phyloP scores from a whole-genome alignment of 2,329 filamentous ascomycete genomes.

The Ascochyta fabae region DNA sequence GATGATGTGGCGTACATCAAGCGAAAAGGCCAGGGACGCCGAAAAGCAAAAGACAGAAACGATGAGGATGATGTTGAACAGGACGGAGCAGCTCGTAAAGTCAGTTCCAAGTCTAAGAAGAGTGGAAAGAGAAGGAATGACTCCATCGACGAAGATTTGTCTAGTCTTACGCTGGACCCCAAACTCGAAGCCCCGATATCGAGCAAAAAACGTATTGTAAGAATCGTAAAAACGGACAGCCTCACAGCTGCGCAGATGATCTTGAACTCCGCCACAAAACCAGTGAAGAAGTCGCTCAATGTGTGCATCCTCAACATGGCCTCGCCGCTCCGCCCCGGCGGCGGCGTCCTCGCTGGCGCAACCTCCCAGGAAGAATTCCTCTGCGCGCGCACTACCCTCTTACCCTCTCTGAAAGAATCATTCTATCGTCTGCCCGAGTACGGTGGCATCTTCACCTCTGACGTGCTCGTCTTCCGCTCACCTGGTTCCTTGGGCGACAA shows the following conservation, averaged over 20 bases:
- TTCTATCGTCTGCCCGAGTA: constrained; percentile 67
- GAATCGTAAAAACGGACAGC: constrained; percentile 59
- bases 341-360: constrained; percentile 66
- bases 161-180: constrained; percentile 18
- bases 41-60: constrained; percentile 30
- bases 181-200: not conserved
- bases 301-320: constrained; percentile 69
- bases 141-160: constrained; percentile 19
- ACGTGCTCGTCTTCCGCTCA: constrained; percentile 65
- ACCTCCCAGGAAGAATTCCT: constrained; percentile 68
- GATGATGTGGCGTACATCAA: constrained; percentile 35
- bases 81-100: constrained; percentile 5
- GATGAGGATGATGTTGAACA: constrained; percentile 15
- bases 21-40: constrained; percentile 43
- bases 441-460: constrained; percentile 62
- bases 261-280: constrained; percentile 17
- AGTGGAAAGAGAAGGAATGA: constrained; percentile 19
- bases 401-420: constrained; percentile 63
- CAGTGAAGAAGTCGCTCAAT: constrained; percentile 40
- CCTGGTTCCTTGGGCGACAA: constrained; percentile 33
- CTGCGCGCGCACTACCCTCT: constrained; percentile 66
- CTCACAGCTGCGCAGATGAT: constrained; percentile 59
- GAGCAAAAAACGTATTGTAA: constrained; percentile 47
- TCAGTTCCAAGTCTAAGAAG: constrained; percentile 5
- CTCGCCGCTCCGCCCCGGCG: constrained; percentile 66